A percentile compares a stretch with the other conserved stretches of the same genome.
These are phyloP conservation scores for Akanthomyces uredinophilus DNA, from an alignment of 2,329 filamentous ascomycete genomes.

Conservation along the genomic window DNA sequence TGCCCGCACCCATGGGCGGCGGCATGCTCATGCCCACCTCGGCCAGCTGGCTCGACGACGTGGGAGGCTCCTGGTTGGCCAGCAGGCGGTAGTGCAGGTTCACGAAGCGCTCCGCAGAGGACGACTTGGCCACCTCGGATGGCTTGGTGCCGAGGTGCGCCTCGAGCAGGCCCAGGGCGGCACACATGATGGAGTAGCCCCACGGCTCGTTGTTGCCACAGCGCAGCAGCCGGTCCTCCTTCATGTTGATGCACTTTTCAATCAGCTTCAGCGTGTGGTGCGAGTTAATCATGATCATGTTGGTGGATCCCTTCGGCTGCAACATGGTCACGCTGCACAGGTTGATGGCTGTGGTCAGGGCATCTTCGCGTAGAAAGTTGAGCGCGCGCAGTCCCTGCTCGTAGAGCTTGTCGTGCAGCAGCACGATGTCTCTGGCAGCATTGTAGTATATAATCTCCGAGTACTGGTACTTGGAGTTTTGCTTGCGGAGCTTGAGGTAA, in stretches of 20 bases:
- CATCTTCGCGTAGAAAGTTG: slow-evolving; percentile 57
- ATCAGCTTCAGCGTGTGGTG: slow-evolving; percentile 57
- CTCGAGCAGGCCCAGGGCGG: slow-evolving; percentile 53
- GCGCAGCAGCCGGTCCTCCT: slow-evolving; percentile 55
- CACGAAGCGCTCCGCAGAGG: slow-evolving; percentile 55
- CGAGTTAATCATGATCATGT: slow-evolving; percentile 59
- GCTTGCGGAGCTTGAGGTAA: slow-evolving; percentile 54
- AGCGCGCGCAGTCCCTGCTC: slow-evolving; percentile 54
- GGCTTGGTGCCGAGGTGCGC: slow-evolving; percentile 55
- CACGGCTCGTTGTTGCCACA: slow-evolving; percentile 61
- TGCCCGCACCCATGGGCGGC: slow-evolving; percentile 20
- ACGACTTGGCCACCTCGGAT: slow-evolving; percentile 51
- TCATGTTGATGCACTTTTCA: slow-evolving; percentile 56
- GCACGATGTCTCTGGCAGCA: slow-evolving; percentile 54
- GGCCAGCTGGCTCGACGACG: slow-evolving; percentile 22
- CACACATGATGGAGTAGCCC: slow-evolving; percentile 60
- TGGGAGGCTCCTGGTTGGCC: slow-evolving; percentile 44
- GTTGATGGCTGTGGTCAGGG: slow-evolving; percentile 55
- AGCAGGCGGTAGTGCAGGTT: slow-evolving; percentile 53
- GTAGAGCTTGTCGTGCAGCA: slow-evolving; percentile 56
- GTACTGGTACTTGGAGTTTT: slow-evolving; percentile 57
- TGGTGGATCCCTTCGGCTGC: slow-evolving; percentile 53
- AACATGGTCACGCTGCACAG: slow-evolving; percentile 57
- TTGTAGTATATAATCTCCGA: slow-evolving; percentile 61
- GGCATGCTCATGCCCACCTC: slow-evolving; percentile 26